These are phyloP conservation scores for Nemania abortiva DNA, from an alignment of 2,329 filamentous ascomycete species.

Conservation along the genomic window DNA sequence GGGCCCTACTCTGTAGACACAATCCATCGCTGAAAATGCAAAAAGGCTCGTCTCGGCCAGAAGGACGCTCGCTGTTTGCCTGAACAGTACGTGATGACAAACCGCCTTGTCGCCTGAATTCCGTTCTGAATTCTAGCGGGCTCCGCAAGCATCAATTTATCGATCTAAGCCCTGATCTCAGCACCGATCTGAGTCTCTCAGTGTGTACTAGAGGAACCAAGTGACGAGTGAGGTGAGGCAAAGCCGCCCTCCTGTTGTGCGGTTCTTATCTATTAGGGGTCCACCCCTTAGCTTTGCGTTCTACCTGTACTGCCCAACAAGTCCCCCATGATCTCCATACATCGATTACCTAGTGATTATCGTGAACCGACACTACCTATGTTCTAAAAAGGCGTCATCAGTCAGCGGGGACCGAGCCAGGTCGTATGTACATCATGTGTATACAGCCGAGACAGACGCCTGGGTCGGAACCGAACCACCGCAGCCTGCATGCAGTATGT, in stretches of 20 bases:
- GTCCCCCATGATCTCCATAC: slow-evolving; percentile 46
- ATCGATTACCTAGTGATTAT: slow-evolving; percentile 37
- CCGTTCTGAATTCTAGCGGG: slow-evolving; percentile 46
- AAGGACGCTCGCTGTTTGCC: background rate
- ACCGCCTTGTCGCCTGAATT: slow-evolving; percentile 35
- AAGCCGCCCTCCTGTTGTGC: slow-evolving; percentile 6
- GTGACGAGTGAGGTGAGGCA: slow-evolving; percentile 11
- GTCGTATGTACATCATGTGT: slow-evolving; percentile 1
- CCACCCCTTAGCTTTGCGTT: slow-evolving; percentile 39
- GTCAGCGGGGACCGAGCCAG: slow-evolving; percentile 25
- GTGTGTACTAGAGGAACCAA: background rate
- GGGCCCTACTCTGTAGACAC: slow-evolving; percentile 1
- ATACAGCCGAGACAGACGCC: slow-evolving; percentile 7
- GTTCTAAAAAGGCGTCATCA: slow-evolving; percentile 40
- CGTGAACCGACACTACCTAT: slow-evolving; percentile 37
- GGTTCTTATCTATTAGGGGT: slow-evolving; percentile 47
- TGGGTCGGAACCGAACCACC: slow-evolving; percentile 8
- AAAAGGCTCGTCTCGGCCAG: slow-evolving; percentile 18
- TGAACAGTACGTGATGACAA: slow-evolving; percentile 11
- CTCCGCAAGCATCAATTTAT: slow-evolving; percentile 41
- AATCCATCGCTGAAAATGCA: background rate
- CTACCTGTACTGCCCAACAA: slow-evolving; percentile 18
- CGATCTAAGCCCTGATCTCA: slow-evolving; percentile 20
- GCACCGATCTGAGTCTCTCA: slow-evolving; percentile 26
- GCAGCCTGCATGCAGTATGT: slow-evolving; percentile 4